A percentile compares a stretch with the other conserved stretches of the same genome.
These are phyloP conservation scores for Metschnikowia kunwiensis DNA, from an alignment of 805 yeast genomes.

Conservation along the genomic window DNA sequence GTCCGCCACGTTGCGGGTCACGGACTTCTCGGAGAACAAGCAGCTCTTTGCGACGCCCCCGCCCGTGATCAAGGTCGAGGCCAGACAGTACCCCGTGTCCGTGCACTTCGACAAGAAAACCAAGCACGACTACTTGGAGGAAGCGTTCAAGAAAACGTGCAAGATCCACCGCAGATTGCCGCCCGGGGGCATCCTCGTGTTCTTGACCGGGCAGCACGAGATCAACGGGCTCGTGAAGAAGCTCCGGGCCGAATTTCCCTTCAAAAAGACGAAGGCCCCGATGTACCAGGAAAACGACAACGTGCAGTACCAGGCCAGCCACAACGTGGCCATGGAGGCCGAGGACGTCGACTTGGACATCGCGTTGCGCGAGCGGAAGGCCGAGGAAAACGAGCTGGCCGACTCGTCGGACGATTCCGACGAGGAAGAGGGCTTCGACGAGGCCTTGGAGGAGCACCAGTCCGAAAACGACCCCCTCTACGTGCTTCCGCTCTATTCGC, in stretches of 20 bases:
- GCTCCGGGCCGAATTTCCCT: constrained; percentile 67
- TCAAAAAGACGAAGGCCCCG: constrained; percentile 24
- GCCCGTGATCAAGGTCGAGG: constrained; percentile 84
- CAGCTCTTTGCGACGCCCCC: constrained; percentile 69
- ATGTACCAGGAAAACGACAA: constrained; percentile 13
- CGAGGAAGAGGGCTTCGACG: constrained; percentile 70
- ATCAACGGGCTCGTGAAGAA: constrained; percentile 71
- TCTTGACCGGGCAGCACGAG: constrained; percentile 93
- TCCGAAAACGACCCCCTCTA: constrained; percentile 74
- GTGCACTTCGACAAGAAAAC: constrained; percentile 86
- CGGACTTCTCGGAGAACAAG: constrained; percentile 85
- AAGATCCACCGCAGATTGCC: constrained; percentile 86
- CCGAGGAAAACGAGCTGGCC: constrained; percentile 39
- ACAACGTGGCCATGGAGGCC: constrained; percentile 70
- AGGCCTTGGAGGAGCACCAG: constrained; percentile 66
- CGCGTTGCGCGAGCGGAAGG: constrained; percentile 28
- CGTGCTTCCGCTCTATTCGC: constrained; percentile 88
- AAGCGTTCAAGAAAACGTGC: constrained; percentile 78
- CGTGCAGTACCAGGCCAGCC: constrained; percentile 49
- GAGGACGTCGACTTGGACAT: constrained; percentile 83
- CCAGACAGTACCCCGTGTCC: constrained; percentile 92
- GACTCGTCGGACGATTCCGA: constrained; percentile 46
- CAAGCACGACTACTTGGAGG: constrained; percentile 73
- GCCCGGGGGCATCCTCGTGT: constrained; percentile 89
- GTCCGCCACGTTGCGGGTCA: constrained; percentile 95